A percentile compares a stretch with the other conserved stretches of the same genome.
phyloP scores from a whole-genome alignment of 495 filamentous ascomycete genomes.

The Hypoxylon intermedium region DNA sequence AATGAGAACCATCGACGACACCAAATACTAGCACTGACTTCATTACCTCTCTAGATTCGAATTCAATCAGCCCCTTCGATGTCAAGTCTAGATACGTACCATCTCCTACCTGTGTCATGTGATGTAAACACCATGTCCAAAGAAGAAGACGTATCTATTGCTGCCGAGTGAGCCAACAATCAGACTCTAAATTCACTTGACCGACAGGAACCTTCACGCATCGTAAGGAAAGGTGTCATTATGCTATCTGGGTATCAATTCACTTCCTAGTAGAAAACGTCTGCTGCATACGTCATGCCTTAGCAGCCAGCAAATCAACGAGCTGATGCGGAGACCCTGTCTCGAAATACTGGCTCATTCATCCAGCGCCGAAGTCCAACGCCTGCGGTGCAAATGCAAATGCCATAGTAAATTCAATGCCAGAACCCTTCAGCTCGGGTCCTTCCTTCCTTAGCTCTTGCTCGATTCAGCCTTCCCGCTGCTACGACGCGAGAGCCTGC shows the following conservation, averaged over 20 bases:
- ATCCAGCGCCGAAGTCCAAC: neutral
- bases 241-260: constrained; percentile 2
- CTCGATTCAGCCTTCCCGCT: constrained; percentile 5
- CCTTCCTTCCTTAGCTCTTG: neutral
- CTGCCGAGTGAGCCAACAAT: too few species aligned
- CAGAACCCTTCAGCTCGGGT: neutral
- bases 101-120: too few species aligned
- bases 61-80: too few species aligned
- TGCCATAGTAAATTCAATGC: too few species aligned
- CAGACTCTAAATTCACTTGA: too few species aligned
- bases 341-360: neutral
- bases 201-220: neutral
- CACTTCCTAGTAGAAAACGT: neutral
- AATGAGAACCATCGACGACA: too few species aligned
- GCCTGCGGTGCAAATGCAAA: too few species aligned
- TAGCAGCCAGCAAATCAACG: neutral
- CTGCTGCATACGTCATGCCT: neutral
- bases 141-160: too few species aligned
- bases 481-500: constrained; percentile 15
- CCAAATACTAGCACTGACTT: too few species aligned
- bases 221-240: neutral
- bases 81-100: too few species aligned
- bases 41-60: too few species aligned
- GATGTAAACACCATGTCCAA: too few species aligned
- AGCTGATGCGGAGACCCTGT: neutral